Evolutionary conservation across 31 red algal species (phyloP).

Genomic region (Porphyra umbilicalis): DNA sequence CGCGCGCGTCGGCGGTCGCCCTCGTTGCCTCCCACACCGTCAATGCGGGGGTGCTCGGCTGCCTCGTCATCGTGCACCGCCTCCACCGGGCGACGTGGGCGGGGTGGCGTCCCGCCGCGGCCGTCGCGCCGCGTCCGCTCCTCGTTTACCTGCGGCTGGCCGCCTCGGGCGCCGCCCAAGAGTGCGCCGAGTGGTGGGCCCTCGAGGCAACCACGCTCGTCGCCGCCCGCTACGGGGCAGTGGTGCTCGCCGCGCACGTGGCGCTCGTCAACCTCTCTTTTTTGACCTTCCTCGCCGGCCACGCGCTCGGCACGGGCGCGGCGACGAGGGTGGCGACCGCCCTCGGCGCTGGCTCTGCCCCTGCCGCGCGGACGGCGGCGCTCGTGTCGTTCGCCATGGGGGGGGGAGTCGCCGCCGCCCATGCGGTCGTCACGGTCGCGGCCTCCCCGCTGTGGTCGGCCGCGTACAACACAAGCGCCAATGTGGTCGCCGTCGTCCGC

Average conservation of each 20-base stretch:
- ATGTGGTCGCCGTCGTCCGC: neutral
- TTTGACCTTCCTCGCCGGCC: neutral
- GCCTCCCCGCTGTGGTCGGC: neutral
- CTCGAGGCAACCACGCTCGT: neutral
- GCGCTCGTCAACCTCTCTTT: neutral
- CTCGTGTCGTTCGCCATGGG: neutral
- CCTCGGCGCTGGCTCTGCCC: neutral
- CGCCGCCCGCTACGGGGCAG: neutral
- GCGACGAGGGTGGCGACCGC: neutral
- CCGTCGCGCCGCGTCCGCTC: neutral
- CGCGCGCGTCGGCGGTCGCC: neutral
- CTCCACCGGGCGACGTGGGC: neutral
- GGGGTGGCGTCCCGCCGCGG: neutral
- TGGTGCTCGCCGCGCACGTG: neutral
- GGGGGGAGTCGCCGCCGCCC: neutral
- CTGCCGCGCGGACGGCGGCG: neutral
- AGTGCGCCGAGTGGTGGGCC: neutral
- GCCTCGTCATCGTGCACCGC: neutral
- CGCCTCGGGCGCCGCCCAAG: neutral
- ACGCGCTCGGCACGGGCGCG: neutral
- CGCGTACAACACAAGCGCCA: neutral
- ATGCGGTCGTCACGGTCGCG: neutral
- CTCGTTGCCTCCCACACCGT: neutral
- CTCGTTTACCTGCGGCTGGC: neutral
- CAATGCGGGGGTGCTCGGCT: neutral